Evolutionary conservation across 352 stramenopile species (phyloP), one percentile per base, ranked within the genome.

Genomic region (Halophytophthora batemanensis): DNA sequence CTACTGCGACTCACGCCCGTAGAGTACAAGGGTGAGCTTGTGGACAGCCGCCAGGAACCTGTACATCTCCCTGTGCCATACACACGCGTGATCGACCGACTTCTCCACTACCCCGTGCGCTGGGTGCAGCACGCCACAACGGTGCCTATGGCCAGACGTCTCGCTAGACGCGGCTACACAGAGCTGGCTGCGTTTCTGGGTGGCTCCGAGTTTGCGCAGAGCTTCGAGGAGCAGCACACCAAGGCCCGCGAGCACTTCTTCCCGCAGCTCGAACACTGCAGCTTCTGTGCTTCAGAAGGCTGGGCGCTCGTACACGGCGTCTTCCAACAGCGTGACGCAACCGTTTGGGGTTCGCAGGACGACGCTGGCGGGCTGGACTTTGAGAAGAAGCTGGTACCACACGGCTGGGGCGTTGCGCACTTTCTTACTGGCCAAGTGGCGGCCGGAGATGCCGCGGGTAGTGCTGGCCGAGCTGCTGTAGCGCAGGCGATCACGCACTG

Each of bases 261-360:
- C 29, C 50, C 69, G 23, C 82, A 93, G 35, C 59, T 93, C 0
- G 50, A 47, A 0, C 48, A 61, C 15, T 90, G 77, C 33, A 39
- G 55, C 14, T 90, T 86, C 46, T 90, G 77, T 37, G 59, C 67
- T 10, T 87, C 74, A 0, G 80, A 93, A 56, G 80, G 82, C 13
- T 90, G 74, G 71, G 71, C 82, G 2, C n/a, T 93, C 8, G 82
- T 93, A 13, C 80, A 93, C 36, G 80, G 80, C 10, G 76, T 93
- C 5, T 93, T 89, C 29, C 56, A 81, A 23, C 72, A 76, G 47
- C 63, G 70, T 6, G 69, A 60, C 28, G 46, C 81, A 36, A 40
- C 57, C 0, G 43, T 74, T 2, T 66, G 61, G 56, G 45, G 28
- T 10, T 45, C 21, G 17, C 17, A 49, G 22, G 44, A 68, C 1